Conservation (phyloP, 2,329 filamentous ascomycete species). For the Phaeoacremonium minimum region DNA sequence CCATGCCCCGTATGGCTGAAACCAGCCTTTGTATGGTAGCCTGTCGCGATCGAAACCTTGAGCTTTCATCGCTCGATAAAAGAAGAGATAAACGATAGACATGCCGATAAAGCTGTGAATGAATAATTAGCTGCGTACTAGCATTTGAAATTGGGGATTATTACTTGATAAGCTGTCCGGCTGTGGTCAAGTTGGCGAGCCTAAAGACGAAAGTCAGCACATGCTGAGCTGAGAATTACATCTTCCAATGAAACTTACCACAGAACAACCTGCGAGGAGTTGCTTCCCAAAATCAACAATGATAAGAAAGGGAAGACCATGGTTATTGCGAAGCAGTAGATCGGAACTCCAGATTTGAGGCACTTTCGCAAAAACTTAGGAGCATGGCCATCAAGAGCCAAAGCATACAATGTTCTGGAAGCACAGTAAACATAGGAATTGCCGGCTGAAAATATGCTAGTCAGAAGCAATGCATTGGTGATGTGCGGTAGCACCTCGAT, state of each 20-base stretch:
- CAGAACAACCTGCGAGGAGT: background rate
- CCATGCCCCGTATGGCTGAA: constrained; percentile 48
- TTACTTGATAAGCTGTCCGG: constrained; percentile 57
- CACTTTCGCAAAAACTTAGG: constrained; percentile 47
- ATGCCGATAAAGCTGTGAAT: constrained; percentile 39
- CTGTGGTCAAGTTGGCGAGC: constrained; percentile 53
- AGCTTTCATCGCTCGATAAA: constrained; percentile 47
- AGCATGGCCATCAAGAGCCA: background rate
- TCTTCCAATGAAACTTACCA: background rate
- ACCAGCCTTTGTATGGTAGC: constrained; percentile 44
- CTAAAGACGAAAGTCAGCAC: constrained; percentile 26
- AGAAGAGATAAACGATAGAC: constrained; percentile 38
- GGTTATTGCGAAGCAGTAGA: constrained; percentile 20
- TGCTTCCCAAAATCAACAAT: background rate
- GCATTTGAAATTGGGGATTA: background rate
- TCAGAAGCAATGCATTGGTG: constrained; percentile 44
- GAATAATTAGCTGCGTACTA: background rate
- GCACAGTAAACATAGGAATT: background rate
- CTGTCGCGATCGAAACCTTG: constrained; percentile 34
- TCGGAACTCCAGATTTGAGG: constrained; percentile 55
- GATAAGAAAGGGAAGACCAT: background rate
- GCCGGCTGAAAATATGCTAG: background rate
- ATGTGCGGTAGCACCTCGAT: constrained; percentile 50
- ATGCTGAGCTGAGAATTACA: background rate
- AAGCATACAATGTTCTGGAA: background rate